A percentile compares a stretch with the other conserved stretches of the same genome.
phyloP scores from a whole-genome alignment of 345 rosid species.

The Turnera subulata region DNA sequence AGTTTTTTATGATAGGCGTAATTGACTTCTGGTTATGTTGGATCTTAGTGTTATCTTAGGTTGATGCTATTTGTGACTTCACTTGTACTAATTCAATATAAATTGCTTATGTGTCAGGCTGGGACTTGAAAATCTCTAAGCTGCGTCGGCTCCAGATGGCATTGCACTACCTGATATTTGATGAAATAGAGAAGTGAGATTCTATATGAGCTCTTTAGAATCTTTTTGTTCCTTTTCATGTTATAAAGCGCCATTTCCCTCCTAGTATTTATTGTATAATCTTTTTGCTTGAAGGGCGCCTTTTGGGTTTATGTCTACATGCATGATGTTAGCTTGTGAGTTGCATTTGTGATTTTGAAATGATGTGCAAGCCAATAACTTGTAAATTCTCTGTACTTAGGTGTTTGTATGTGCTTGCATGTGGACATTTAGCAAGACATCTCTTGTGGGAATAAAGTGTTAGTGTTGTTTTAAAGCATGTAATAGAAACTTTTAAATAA shows the following conservation, averaged over 20 bases:
- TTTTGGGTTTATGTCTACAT: too few relatives aligned
- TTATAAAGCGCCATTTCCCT: neutral
- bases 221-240: neutral
- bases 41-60: neutral
- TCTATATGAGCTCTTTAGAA: constrained; percentile 3
- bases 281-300: neutral
- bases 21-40: too few relatives aligned
- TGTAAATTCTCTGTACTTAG: too few relatives aligned
- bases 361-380: too few relatives aligned
- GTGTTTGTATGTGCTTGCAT: too few relatives aligned
- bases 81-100: constrained; percentile 8
- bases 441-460: too few relatives aligned
- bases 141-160: constrained; percentile 78
- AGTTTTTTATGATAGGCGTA: too few relatives aligned
- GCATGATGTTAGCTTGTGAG: too few relatives aligned
- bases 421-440: too few relatives aligned
- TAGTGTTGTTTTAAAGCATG: too few relatives aligned
- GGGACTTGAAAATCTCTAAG: constrained; percentile 79
- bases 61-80: constrained; percentile 5
- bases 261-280: neutral
- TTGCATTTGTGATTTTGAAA: too few relatives aligned
- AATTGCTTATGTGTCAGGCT: constrained; percentile 53
- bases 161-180: constrained; percentile 75
- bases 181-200: constrained; percentile 78
- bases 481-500: too few relatives aligned